phyloP scores from a whole-genome alignment of 106 monocot genomes.

The Dioscorea alata region DNA sequence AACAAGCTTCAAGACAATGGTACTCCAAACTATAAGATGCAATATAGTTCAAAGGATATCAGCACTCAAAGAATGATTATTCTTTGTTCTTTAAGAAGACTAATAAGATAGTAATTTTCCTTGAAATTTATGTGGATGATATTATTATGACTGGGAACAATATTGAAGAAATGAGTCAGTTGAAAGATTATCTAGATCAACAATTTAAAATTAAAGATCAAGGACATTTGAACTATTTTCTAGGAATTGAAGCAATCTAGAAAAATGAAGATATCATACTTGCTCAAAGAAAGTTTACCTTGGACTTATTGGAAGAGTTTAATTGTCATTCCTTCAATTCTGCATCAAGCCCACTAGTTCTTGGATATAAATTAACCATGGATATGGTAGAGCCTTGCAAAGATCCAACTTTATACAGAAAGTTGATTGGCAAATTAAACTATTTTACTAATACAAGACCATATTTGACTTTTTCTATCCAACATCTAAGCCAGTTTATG shows the following conservation, averaged over 20 bases:
- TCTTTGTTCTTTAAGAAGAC: not conserved
- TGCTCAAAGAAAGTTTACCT: not conserved
- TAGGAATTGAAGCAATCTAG: not conserved
- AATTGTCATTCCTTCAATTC: too few relatives aligned
- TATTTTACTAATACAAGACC: too few relatives aligned
- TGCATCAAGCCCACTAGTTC: too few relatives aligned
- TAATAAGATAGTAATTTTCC: not conserved
- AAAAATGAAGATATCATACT: not conserved
- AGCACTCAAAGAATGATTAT: not conserved
- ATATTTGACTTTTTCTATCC: too few relatives aligned
- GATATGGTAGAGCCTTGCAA: too few relatives aligned
- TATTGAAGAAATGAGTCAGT: not conserved
- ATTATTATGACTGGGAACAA: not conserved
- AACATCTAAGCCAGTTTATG: too few relatives aligned
- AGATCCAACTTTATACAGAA: too few relatives aligned
- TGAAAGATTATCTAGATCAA: not conserved
- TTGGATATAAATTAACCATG: too few relatives aligned
- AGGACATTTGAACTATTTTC: not conserved
- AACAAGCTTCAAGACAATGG: constrained; percentile 2
- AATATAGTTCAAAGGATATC: not conserved
- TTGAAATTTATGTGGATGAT: not conserved
- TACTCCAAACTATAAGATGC: not conserved
- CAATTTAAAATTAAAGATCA: not conserved
- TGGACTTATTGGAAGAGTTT: not conserved
- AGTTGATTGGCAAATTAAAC: too few relatives aligned